Conservation (phyloP, 441 rosid genomes). For the Flueggea neowawraea region DNA sequence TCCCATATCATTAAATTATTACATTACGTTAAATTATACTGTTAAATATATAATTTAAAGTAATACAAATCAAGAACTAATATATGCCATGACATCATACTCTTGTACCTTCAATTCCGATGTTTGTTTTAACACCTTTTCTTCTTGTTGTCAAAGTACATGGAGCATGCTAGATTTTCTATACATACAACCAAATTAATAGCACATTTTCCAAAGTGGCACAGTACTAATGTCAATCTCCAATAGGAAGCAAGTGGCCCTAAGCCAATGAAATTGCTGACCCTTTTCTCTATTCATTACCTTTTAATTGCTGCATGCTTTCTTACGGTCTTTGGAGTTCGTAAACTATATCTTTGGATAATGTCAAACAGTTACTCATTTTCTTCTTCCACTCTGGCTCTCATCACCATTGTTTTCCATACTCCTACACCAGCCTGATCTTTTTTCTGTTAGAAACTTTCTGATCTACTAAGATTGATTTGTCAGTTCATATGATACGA, state of each 20-base stretch:
- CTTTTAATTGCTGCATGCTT: neutral
- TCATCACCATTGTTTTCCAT: constrained; percentile 5
- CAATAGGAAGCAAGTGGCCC: constrained; percentile 21
- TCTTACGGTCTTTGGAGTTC: constrained; percentile 19
- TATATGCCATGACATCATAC: too few species aligned
- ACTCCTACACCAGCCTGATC: neutral
- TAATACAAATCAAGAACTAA: too few species aligned
- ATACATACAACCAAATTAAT: neutral
- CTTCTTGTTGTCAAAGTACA: too few species aligned
- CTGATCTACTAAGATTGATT: neutral
- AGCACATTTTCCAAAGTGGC: neutral
- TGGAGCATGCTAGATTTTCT: too few species aligned
- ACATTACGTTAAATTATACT: too few species aligned
- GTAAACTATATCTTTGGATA: constrained; percentile 13
- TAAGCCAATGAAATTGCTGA: constrained; percentile 9
- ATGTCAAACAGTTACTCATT: constrained; percentile 1
- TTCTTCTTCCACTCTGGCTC: neutral
- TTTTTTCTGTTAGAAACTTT: neutral
- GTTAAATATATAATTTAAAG: too few species aligned
- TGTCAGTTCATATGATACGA: neutral
- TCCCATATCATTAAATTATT: too few species aligned
- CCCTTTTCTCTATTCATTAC: neutral
- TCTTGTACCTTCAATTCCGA: too few species aligned
- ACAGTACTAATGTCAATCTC: neutral
- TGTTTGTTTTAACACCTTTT: too few species aligned